These are phyloP conservation scores for Quercus wislizeni DNA, from an alignment of 306 rosid genomes.

Conservation along the genomic window DNA sequence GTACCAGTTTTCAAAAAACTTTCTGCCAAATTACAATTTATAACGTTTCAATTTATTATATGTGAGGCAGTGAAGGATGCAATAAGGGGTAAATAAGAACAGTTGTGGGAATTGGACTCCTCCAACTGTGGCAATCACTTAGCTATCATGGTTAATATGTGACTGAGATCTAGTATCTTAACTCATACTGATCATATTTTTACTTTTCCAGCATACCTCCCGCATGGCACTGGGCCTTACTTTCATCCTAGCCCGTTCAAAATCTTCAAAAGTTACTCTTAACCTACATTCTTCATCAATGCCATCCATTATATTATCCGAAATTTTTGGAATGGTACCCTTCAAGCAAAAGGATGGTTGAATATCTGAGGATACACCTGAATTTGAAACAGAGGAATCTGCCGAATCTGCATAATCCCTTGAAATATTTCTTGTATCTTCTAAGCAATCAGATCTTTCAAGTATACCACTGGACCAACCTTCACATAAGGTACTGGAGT, in stretches of 20 bases:
- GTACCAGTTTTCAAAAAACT: neutral
- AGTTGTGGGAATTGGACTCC: neutral
- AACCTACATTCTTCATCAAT: constrained; percentile 42
- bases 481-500: constrained; percentile 13
- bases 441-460: constrained; percentile 25
- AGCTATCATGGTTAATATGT: neutral
- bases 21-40: neutral
- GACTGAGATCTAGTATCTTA: neutral
- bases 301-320: constrained; percentile 21
- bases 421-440: constrained; percentile 22
- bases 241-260: constrained; percentile 74
- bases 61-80: neutral
- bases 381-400: constrained; percentile 40
- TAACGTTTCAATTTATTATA: neutral
- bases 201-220: constrained; percentile 50
- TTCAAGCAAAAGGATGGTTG: constrained; percentile 24
- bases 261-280: constrained; percentile 67
- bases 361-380: constrained; percentile 29
- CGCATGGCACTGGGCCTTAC: constrained; percentile 98
- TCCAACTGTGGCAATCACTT: neutral
- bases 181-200: neutral
- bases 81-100: neutral
- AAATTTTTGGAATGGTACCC: constrained; percentile 31
- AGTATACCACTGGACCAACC: constrained; percentile 28
- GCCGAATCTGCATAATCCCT: constrained; percentile 28